Base-by-base conservation (phyloP, 805 yeast species). In the Wickerhamomyces xylosicus region DNA sequence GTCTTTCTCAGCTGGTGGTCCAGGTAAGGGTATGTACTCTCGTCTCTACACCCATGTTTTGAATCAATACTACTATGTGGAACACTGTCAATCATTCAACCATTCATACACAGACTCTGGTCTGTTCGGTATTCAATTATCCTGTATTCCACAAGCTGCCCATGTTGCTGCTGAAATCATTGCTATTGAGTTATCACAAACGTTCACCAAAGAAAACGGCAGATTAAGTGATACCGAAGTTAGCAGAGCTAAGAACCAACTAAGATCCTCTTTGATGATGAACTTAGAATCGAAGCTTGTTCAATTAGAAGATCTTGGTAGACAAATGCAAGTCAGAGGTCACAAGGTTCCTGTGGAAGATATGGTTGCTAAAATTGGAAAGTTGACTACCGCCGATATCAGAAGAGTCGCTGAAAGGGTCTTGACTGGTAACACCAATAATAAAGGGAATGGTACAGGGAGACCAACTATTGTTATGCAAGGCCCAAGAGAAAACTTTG, bases 11-110 rank as follows among this genome's bases (percentile, higher is more conserved):
- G 97, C 98, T 9, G 98, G 98, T 47, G 98, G 98, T 0, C 98
- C 98, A 15, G 98, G 98, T 39, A 92, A 92, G 61, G 98, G 98
- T 4, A 89, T 92, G 97, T 92, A 87, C 58, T 85, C 96, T 4
- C 72, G 97, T 42, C 73, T 94, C 19, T 92, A 87, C 64, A 85
- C 95, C 0, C 77, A 87, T 49, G 95, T 92, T 3, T 68, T 92
- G 56, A 90, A 90, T 61, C 92, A 82, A 57, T 85, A 83, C 56
- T 95, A 94, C 31, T 89, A 82, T 57, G 78, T 92, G 37, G 98
- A 92, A 55, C 80, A 83, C 52, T 86, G 95, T 58, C 67, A 78
- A 51, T 74, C 94, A 7, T 87, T 89, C 64, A 86, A 87, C 59
- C 95, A 87, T 59, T 77, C 95, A 18, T 90, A 85, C 64, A 72